phyloP scores from a whole-genome alignment of 2,329 filamentous ascomycete genomes.

The Pezicula neosporulosa region DNA sequence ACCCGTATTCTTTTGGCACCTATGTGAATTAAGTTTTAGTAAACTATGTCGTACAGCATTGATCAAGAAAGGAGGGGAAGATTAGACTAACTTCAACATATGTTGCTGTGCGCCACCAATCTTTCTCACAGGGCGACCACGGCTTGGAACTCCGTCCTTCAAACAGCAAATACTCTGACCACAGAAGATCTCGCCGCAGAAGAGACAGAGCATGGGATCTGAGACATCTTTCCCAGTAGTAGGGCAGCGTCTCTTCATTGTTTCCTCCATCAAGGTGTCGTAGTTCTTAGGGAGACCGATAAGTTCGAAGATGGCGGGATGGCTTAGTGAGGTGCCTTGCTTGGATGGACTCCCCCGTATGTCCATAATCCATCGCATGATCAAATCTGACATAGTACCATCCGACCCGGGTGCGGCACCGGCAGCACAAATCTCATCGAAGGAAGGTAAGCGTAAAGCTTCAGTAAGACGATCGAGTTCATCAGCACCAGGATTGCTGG shows the following conservation, averaged over 20 bases:
- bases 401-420: constrained; percentile 27
- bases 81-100: constrained; percentile 67
- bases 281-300: constrained; percentile 90
- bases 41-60: constrained; percentile 3
- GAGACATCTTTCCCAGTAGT: constrained; percentile 88
- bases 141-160: constrained; percentile 43
- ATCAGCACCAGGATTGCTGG: constrained; percentile 60
- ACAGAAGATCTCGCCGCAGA: constrained; percentile 97
- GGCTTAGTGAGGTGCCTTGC: constrained; percentile 47
- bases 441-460: constrained; percentile 69
- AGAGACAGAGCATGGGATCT: constrained; percentile 87
- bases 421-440: constrained; percentile 72
- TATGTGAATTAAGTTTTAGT: constrained; percentile 34
- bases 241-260: constrained; percentile 77
- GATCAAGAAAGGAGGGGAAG: not conserved
- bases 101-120: constrained; percentile 90
- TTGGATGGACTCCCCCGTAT: not conserved
- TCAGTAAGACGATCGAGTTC: constrained; percentile 82
- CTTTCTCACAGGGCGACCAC: constrained; percentile 37
- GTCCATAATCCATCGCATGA: constrained; percentile 65
- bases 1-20: constrained; percentile 87
- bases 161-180: constrained; percentile 91
- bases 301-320: constrained; percentile 91
- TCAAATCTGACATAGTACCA: constrained; percentile 36
- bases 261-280: constrained; percentile 88